Conservation (phyloP, 2,329 filamentous ascomycete species). For the Botrytis paeoniae region DNA sequence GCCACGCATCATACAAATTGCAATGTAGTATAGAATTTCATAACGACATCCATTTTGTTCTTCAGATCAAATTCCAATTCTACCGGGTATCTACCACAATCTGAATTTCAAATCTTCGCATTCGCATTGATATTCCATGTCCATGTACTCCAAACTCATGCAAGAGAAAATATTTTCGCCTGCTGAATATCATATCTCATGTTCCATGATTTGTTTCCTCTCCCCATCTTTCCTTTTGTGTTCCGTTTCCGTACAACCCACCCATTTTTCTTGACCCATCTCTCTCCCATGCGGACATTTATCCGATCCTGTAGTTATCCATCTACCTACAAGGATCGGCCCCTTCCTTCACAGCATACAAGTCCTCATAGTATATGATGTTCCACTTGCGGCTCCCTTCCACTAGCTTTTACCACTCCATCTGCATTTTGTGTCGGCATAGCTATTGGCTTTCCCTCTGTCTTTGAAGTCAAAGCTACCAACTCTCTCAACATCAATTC, state of each 20-base stretch:
- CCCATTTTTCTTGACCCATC: not conserved
- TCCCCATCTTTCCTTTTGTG: not conserved
- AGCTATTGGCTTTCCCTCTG: conserved; percentile 42
- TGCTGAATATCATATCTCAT: not conserved
- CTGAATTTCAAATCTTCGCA: not conserved
- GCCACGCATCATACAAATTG: not conserved
- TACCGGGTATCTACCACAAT: conserved; percentile 10
- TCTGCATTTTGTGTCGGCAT: conserved; percentile 30
- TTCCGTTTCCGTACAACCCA: not conserved
- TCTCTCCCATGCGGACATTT: not conserved
- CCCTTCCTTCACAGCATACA: not conserved
- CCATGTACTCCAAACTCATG: not conserved
- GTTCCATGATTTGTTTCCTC: not conserved
- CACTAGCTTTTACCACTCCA: conserved; percentile 34
- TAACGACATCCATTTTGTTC: not conserved
- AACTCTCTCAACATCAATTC: conserved; percentile 74
- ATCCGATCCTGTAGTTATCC: not conserved
- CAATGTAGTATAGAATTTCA: not conserved
- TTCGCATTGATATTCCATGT: not conserved
- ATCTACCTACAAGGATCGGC: not conserved
- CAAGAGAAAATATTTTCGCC: not conserved
- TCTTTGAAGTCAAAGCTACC: conserved; percentile 51
- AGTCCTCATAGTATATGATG: conserved; percentile 11
- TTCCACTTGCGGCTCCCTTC: conserved; percentile 27
- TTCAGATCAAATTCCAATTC: not conserved